A percentile compares a stretch with the other conserved stretches of the same genome.
phyloP scores from a whole-genome alignment of 257 asterid genomes.

The Forsythia suspensa region DNA sequence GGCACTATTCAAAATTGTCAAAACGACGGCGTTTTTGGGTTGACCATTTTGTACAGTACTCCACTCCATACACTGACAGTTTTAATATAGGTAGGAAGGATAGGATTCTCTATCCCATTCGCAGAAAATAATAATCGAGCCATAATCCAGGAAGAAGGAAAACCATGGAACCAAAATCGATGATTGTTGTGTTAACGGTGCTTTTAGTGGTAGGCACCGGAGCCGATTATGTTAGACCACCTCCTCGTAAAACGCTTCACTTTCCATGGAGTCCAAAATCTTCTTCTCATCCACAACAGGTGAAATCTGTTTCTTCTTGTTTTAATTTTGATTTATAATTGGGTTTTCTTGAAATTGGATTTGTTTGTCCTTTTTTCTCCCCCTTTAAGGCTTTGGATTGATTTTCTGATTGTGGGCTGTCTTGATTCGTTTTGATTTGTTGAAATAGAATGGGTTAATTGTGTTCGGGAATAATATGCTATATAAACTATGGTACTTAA shows the following conservation, averaged over 20 bases:
- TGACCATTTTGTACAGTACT: too few species aligned
- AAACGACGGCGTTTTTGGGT: too few species aligned
- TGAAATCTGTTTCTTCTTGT: background rate
- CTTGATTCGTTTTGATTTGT: background rate
- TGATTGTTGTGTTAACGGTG: background rate
- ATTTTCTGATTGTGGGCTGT: background rate
- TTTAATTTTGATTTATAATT: background rate
- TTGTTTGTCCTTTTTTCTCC: background rate
- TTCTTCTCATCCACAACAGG: conserved; percentile 73
- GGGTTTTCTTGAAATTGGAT: background rate
- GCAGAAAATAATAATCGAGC: background rate
- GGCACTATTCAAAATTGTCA: too few species aligned
- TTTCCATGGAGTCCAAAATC: conserved; percentile 48
- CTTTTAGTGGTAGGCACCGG: conserved; percentile 15
- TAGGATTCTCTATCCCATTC: background rate
- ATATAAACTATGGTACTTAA: background rate
- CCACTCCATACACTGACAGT: too few species aligned
- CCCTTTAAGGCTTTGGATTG: background rate
- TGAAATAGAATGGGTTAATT: background rate
- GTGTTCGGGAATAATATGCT: background rate
- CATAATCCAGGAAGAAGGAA: background rate
- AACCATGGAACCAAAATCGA: conserved; percentile 29
- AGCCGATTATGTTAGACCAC: conserved; percentile 66
- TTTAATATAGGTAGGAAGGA: too few species aligned
- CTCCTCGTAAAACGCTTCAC: conserved; percentile 59